phyloP scores from a whole-genome alignment of 108 stramenopile species.

The Skeletonema tropicum region DNA sequence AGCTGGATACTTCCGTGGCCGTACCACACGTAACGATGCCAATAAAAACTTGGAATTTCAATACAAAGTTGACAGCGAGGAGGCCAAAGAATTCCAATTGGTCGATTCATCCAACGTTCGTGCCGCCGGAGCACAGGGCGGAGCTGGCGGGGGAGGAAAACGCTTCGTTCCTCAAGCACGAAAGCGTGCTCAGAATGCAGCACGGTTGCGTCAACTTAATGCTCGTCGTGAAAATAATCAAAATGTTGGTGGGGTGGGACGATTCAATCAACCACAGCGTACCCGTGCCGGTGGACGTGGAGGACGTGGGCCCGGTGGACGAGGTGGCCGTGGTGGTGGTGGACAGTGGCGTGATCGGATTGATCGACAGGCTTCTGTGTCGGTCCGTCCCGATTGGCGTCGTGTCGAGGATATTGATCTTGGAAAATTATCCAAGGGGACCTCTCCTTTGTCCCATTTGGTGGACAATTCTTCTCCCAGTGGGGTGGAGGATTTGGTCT shows the following conservation, averaged over 20 bases:
- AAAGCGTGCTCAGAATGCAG: slow-evolving; percentile 58
- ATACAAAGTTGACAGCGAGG: slow-evolving; percentile 80
- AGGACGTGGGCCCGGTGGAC: slow-evolving; percentile 25
- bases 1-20: slow-evolving; percentile 46
- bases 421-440: slow-evolving; percentile 83
- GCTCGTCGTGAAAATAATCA: slow-evolving; percentile 56
- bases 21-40: slow-evolving; percentile 33
- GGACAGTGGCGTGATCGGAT: slow-evolving; percentile 55
- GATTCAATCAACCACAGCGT: slow-evolving; percentile 51
- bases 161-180: slow-evolving; percentile 69
- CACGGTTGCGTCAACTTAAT: slow-evolving; percentile 73
- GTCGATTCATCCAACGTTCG: slow-evolving; percentile 90
- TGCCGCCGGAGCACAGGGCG: slow-evolving; percentile 1
- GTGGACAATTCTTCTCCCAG: slow-evolving; percentile 53
- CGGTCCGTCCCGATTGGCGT: slow-evolving; percentile 87
- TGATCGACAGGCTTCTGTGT: slow-evolving; percentile 82
- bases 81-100: slow-evolving; percentile 83
- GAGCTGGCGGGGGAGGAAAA: slow-evolving; percentile 34
- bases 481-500: slow-evolving; percentile 77
- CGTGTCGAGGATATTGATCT: slow-evolving; percentile 95
- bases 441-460: slow-evolving; percentile 28
- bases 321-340: slow-evolving; percentile 54
- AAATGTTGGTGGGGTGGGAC: slow-evolving; percentile 24
- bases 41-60: slow-evolving; percentile 68
- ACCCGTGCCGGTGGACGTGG: slow-evolving; percentile 45